A percentile compares a stretch with the other conserved stretches of the same genome.
Conservation (phyloP, 331 rosid genomes). For the Malus hybrid region DNA sequence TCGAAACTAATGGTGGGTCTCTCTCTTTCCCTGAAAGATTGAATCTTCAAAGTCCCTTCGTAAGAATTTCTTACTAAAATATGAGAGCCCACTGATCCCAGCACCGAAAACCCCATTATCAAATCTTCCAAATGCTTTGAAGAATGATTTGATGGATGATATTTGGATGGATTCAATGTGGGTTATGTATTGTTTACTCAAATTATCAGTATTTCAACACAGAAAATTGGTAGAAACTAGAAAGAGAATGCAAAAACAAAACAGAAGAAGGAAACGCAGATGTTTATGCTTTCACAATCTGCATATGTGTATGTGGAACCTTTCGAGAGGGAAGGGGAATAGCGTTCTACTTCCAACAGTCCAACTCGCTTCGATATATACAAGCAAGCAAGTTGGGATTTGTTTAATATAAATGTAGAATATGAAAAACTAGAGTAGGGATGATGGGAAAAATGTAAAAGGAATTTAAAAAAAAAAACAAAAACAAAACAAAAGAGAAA, state of each 20-base stretch:
- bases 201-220: neutral
- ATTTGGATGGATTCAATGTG: neutral
- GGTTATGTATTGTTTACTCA: neutral
- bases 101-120: constrained; percentile 47
- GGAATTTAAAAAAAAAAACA: no score
- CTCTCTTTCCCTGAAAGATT: constrained; percentile 15
- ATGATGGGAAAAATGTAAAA: no score
- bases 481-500: no score
- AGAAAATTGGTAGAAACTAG: neutral
- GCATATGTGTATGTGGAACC: neutral
- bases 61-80: constrained; percentile 18
- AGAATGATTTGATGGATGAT: neutral
- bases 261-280: neutral
- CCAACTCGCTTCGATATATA: no score
- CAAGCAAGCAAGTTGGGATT: no score
- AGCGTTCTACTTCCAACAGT: neutral
- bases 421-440: no score
- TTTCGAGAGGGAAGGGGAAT: neutral
- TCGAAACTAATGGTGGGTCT: constrained; percentile 25
- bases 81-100: constrained; percentile 45
- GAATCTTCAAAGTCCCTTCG: constrained; percentile 27
- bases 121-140: constrained; percentile 2
- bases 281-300: neutral
- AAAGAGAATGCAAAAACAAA: neutral
- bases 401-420: no score